Evolutionary conservation across 2,329 filamentous ascomycete genomes (phyloP).

Genomic region (Aspergillus oerlinghausenensis): DNA sequence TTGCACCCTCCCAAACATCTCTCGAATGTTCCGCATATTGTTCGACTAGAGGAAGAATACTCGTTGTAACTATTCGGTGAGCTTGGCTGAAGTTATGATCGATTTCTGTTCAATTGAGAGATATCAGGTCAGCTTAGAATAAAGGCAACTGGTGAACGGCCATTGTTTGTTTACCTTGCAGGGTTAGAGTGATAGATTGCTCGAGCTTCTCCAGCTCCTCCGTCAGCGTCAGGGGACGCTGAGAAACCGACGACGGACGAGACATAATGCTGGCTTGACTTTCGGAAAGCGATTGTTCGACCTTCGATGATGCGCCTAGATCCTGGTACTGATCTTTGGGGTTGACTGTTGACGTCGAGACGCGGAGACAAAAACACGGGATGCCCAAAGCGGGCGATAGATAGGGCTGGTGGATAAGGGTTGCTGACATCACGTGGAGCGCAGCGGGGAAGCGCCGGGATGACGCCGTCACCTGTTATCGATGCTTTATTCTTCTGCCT

Average conservation of each 20-base stretch:
- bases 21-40: conserved; percentile 92
- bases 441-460: conserved; percentile 12
- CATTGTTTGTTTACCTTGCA: conserved; percentile 64
- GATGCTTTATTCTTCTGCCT: conserved; percentile 7
- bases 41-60: conserved; percentile 87
- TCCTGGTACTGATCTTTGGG: not conserved
- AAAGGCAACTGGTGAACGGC: conserved; percentile 5
- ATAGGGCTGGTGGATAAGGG: conserved; percentile 35
- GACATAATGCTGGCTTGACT: conserved; percentile 40
- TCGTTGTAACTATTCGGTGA: conserved; percentile 91
- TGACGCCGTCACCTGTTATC: conserved; percentile 7
- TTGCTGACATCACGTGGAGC: conserved; percentile 25
- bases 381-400: conserved; percentile 26
- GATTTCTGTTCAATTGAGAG: conserved; percentile 63
- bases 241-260: conserved; percentile 43
- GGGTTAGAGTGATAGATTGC: conserved; percentile 90
- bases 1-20: conserved; percentile 94
- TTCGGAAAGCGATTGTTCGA: not conserved
- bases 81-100: conserved; percentile 97
- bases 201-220: conserved; percentile 95
- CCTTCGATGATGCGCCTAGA: not conserved
- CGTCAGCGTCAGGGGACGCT: conserved; percentile 69
- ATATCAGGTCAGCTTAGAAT: conserved; percentile 13
- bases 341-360: conserved; percentile 15
- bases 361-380: conserved; percentile 25